Evolutionary conservation across 2,329 filamentous ascomycete species (phyloP), one percentile per base, ranked within the genome.

Genomic region (Ophioceras dolichostomum): DNA sequence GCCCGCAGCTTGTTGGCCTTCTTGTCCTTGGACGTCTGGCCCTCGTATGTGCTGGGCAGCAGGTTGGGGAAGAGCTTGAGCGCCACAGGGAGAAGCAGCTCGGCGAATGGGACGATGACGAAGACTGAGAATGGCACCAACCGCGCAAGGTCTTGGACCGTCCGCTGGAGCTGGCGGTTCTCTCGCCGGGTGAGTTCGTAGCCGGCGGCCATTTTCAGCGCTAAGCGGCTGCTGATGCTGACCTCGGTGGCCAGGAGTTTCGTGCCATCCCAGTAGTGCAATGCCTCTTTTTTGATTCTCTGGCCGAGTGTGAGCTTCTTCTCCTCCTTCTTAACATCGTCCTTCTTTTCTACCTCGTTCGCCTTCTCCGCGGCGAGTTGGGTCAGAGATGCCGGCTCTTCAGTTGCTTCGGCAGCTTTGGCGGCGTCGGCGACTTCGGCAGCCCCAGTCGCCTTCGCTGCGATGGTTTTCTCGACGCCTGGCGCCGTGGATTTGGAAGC

Each of bases 241-340:
- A 96, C 79, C 62, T 98, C 91, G 2, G 86, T 83, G 17, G 81
- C 88, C 47, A 98, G 68, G 51, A 98, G 69, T 62, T 98, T 98
- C 20, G 87, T 96, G 42, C 91, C 91, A 61, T 98, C 91, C 89
- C 91, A 96, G 65, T 98, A 98, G 59, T 98, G 91, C 43, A 80
- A 76, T 12, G 70, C 71, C 61, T 98, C 91, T 59, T 93, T 88
- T 71, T 94, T 98, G 53, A 98, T 79, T 64, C 88, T 94, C 58
- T 96, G 84, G 60, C 77, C 81, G 2, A 96, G 35, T 0, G 88
- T 94, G 60, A 94, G 63, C 56, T 94, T 95, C 66, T 88, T 86
- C 49, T 80, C 73, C 43, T 83, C 79, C 58, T 83, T 81, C 68
- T 60, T 65, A 13, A 59, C 61, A 39, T 57, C 52, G 26, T 83